Conservation (phyloP, 768 basidiomycete genomes). For the Boletus rubropictus region DNA sequence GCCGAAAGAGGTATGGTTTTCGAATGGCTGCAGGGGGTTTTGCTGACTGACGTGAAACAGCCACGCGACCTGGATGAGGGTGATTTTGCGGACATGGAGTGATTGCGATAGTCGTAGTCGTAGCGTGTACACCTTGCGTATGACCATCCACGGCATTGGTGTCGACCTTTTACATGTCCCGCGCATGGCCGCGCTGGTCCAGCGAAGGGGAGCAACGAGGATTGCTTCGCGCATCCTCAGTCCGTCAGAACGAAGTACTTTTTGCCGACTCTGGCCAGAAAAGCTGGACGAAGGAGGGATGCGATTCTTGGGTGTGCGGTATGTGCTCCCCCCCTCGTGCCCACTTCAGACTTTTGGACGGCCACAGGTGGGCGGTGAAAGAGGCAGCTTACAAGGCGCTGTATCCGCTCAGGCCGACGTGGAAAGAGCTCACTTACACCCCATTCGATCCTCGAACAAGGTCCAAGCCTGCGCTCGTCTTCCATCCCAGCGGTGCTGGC, state of each 20-base stretch:
- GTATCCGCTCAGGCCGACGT: slow-evolving; percentile 60
- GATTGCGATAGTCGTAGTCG: slow-evolving; percentile 6
- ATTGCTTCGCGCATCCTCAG: slow-evolving; percentile 65
- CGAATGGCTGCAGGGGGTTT: background rate
- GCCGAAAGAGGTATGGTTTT: slow-evolving; percentile 71
- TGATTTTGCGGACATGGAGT: slow-evolving; percentile 77
- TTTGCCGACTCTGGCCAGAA: slow-evolving; percentile 17
- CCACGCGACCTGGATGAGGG: slow-evolving; percentile 92
- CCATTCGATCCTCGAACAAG: slow-evolving; percentile 28
- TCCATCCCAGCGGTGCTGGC: slow-evolving; percentile 5
- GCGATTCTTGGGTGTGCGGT: slow-evolving; percentile 73
- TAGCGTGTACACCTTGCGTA: slow-evolving; percentile 17
- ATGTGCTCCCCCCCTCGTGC: background rate
- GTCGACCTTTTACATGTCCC: slow-evolving; percentile 69
- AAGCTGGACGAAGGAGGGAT: slow-evolving; percentile 6
- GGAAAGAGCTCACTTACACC: slow-evolving; percentile 66
- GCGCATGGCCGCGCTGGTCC: slow-evolving; percentile 52
- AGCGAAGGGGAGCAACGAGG: slow-evolving; percentile 39
- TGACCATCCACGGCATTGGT: slow-evolving; percentile 70
- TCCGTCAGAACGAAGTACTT: slow-evolving; percentile 34
- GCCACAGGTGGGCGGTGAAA: slow-evolving; percentile 70
- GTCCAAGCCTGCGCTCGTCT: slow-evolving; percentile 41
- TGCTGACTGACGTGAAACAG: slow-evolving; percentile 35
- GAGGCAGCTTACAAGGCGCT: slow-evolving; percentile 86
- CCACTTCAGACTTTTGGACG: background rate